Evolutionary conservation across 306 rosid genomes (phyloP), one percentile per base, ranked within the genome.

Genomic region (Hippophae tibetana): DNA sequence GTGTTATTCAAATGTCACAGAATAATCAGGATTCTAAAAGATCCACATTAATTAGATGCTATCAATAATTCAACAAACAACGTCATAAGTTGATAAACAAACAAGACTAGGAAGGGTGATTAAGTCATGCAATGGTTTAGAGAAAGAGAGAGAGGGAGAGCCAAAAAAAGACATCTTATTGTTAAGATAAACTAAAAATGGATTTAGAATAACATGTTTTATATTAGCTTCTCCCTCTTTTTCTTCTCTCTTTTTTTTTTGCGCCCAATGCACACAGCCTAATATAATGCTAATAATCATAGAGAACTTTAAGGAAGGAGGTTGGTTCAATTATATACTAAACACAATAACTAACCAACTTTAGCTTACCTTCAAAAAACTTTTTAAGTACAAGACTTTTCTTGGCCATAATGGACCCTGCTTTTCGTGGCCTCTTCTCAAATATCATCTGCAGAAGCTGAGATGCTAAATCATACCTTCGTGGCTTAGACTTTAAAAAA

Each of bases 361-460:
- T 5, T 61, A 31, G 58, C 71, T 64, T 47, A 67, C 98, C 86
- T 45, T 66, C 47, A 60, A 92, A 92, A 61, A 92, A 90, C 0
- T 65, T 80, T 50, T 84, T 61, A 8, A 90, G 84, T 7, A 77
- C 38, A 65, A 65, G 69, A 44, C 87, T 72, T 57, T 77, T 73
- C 52, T 73, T 63, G 2, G 89, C 74, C 55, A 92, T 50, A 70
- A 92, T 66, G 12, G 76, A 73, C 45, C 89, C 96, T 9, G 61
- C 80, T 51, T 69, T 77, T 2, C 58, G 78, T 13, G 95, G 86
- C 23, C 78, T 64, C 64, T 72, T 71, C 52, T 85, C 89, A 51
- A 85, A 81, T 67, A 85, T 66, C 82, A 83, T 70, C 68, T 72
- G 82, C 61, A 92, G 66, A 45, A 92, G 81, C 62, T 87, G 93